Evolutionary conservation across 2,329 filamentous ascomycete genomes (phyloP), one percentile per base, ranked within the genome.

Genomic region (Coniosporium tulheliwenetii): DNA sequence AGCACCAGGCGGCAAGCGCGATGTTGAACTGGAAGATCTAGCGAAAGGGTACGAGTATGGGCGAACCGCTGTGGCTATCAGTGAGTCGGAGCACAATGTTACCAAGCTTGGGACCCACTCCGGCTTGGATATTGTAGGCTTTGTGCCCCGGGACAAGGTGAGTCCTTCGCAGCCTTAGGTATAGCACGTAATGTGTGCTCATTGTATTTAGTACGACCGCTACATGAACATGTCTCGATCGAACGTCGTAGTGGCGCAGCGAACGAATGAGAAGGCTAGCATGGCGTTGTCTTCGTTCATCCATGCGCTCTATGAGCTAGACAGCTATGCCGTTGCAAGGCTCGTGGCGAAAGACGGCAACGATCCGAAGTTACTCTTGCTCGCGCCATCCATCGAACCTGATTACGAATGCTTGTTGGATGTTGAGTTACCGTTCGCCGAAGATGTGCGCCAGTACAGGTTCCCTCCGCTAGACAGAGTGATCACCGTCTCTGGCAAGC

Each of bases 21-120:
- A 94, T 40, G 78, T 98, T 19, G 76, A 82, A 26, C 77, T 77
- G 43, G 86, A 93, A 10, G 75, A 85, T 12, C 69, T 98, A 32
- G 85, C 85, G n/a, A 93, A 86, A 57, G 91, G 91, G 0, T 98
- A 89, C 53, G 79, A 85, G 53, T 98, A 98, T 56, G 91, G 91
- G 37, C 75, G 86, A 42, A 95, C 89, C 0, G 85, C 84, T 2
- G 89, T 98, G 1, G 79, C 82, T 48, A 94, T 98, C 49, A 84
- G 77, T 48, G 79, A 87, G 50, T 81, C 81, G 0, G 89, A 98
- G 51, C 73, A 81, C 56, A 85, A 87, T 49, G 77, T 95, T 43
- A 93, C 85, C n/a, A 86, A 82, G 47, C 70, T 95, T 30, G 80
- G 93, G 51, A 91, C 85, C 0, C 60, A 65, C 8, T 79, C 81